Percentiles rank a stretch among this genome's conserved stretches.
Conservation (phyloP, 805 yeast species). For the Sporopachydermia lactativora region DNA sequence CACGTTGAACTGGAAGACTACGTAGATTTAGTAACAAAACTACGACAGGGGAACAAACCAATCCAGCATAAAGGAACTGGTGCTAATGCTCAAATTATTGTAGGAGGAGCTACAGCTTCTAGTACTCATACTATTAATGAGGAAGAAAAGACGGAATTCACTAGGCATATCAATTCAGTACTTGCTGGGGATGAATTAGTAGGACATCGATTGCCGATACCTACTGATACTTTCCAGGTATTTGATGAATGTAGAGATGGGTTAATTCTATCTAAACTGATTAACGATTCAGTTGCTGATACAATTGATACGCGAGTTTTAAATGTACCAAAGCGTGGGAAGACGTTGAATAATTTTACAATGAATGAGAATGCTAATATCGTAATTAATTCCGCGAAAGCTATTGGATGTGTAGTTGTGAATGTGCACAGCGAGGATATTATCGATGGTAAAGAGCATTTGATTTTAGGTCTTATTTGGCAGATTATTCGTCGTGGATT, state of each 20-base stretch:
- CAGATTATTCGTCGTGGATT: conserved; percentile 95
- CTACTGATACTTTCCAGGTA: conserved; percentile 86
- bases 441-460: conserved; percentile 91
- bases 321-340: conserved; percentile 72
- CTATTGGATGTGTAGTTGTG: conserved; percentile 96
- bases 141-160: conserved; percentile 92
- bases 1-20: conserved; percentile 93
- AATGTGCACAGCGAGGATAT: conserved; percentile 97
- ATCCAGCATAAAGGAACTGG: conserved; percentile 38
- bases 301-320: conserved; percentile 96
- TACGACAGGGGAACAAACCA: conserved; percentile 35
- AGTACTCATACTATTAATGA: conserved; percentile 94
- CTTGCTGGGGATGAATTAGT: conserved; percentile 79
- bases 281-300: conserved; percentile 96
- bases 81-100: conserved; percentile 61
- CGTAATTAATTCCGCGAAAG: conserved; percentile 96
- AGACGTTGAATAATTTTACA: conserved; percentile 79
- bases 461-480: conserved; percentile 93
- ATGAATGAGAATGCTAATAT: conserved; percentile 96
- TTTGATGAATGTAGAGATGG: conserved; percentile 97
- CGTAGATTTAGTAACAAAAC: conserved; percentile 68
- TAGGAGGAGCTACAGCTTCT: conserved; percentile 78
- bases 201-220: conserved; percentile 78
- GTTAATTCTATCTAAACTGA: conserved; percentile 77
- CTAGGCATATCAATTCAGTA: conserved; percentile 88